Percentiles rank a stretch among this genome's conserved stretches.
Evolutionary conservation across 2,329 filamentous ascomycete genomes (phyloP).

Genomic region (Colletotrichum viniferum): DNA sequence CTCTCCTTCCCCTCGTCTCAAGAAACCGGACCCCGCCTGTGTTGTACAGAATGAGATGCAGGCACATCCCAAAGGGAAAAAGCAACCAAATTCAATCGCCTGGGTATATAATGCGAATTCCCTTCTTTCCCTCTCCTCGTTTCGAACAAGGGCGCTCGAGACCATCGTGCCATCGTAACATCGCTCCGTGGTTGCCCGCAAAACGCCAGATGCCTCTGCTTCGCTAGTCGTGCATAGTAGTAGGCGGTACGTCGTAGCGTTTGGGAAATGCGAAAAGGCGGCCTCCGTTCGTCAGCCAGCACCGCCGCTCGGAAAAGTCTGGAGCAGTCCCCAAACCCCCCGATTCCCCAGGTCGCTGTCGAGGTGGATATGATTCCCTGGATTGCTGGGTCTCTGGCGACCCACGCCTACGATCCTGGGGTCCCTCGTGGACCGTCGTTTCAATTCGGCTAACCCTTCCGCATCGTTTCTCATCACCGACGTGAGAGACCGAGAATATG

Average conservation of each 20-base stretch:
- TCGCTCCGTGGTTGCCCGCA: background rate
- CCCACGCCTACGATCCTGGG: background rate
- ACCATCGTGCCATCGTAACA: background rate
- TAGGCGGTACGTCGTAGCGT: background rate
- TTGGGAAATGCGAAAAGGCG: background rate
- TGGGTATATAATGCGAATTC: conserved; percentile 20
- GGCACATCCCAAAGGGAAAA: background rate
- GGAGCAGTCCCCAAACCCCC: background rate
- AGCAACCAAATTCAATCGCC: background rate
- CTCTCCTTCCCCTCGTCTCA: background rate
- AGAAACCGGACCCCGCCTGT: background rate
- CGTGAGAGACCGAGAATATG: background rate
- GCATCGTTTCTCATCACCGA: background rate
- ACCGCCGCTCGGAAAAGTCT: background rate
- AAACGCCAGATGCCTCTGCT: background rate
- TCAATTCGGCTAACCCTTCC: background rate
- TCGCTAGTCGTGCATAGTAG: background rate
- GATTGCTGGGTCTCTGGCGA: background rate
- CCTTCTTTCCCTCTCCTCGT: background rate
- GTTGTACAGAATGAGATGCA: background rate
- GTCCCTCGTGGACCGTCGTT: background rate
- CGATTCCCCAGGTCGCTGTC: background rate
- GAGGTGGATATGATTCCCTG: background rate
- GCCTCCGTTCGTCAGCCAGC: background rate
- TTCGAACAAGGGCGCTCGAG: background rate